Evolutionary conservation across 768 basidiomycete species (phyloP).

Genomic region (Mycena belliarum): DNA sequence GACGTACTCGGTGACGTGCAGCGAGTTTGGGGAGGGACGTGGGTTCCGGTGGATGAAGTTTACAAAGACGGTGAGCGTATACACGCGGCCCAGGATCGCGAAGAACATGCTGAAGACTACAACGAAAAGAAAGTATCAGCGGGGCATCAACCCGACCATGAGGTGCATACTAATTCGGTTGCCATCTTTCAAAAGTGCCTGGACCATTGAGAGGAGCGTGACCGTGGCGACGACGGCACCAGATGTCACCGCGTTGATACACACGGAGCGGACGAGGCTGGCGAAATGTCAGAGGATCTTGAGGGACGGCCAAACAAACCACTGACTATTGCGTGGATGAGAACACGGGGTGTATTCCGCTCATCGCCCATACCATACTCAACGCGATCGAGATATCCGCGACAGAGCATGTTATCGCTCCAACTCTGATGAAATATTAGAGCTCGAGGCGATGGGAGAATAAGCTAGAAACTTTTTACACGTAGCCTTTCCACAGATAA

Average conservation of each 20-base stretch:
- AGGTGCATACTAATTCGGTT: neutral
- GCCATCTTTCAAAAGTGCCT: neutral
- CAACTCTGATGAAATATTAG: neutral
- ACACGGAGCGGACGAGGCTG: neutral
- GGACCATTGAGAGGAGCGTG: constrained; percentile 5
- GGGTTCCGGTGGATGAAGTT: neutral
- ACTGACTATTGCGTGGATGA: constrained; percentile 8
- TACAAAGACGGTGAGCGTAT: neutral
- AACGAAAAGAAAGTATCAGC: neutral
- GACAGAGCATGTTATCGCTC: neutral
- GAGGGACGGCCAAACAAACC: neutral
- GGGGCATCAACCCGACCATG: neutral
- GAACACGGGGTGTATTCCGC: constrained; percentile 6
- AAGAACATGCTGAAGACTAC: constrained; percentile 15
- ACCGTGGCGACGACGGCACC: constrained; percentile 9
- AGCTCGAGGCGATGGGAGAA: too few relatives aligned
- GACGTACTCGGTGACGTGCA: neutral
- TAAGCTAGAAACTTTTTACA: too few relatives aligned
- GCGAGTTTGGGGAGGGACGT: neutral
- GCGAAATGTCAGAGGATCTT: neutral
- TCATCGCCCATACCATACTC: constrained; percentile 13
- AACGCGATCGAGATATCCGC: constrained; percentile 7
- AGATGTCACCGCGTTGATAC: constrained; percentile 6
- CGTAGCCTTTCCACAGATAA: too few relatives aligned
- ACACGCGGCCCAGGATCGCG: constrained; percentile 14